Percentiles rank a stretch among this genome's conserved stretches.
Evolutionary conservation across 1,284 basidiomycete species (phyloP).

Genomic region (Marasmius sp.): DNA sequence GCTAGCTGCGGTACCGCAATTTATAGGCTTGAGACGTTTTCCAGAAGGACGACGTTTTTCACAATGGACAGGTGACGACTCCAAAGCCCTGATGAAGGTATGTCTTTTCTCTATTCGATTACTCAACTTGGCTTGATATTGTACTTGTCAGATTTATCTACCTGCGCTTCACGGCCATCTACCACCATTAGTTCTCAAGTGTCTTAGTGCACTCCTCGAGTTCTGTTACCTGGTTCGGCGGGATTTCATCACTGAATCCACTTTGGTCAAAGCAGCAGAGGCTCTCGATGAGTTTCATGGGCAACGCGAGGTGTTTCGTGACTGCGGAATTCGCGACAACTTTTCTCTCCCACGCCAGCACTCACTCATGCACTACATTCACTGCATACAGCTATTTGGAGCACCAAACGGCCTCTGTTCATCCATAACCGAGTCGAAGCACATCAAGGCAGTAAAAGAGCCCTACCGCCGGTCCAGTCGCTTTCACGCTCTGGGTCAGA

Average conservation of each 20-base stretch:
- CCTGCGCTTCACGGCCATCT: background rate
- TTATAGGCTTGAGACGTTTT: background rate
- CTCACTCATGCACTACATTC: background rate
- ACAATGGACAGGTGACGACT: conserved; percentile 5
- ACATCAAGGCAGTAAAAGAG: conserved; percentile 23
- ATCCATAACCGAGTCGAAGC: conserved; percentile 15
- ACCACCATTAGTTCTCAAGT: background rate
- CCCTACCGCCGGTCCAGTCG: conserved; percentile 23
- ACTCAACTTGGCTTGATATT: background rate
- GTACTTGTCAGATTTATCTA: conserved; percentile 1
- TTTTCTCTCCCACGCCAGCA: conserved; percentile 7
- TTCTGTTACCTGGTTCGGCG: background rate
- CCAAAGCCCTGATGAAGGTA: conserved; percentile 14
- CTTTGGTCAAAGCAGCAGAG: background rate
- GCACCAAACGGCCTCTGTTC: conserved; percentile 11
- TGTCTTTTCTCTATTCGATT: background rate
- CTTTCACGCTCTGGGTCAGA: conserved; percentile 20
- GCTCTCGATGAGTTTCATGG: background rate
- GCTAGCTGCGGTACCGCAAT: background rate
- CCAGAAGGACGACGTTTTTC: background rate
- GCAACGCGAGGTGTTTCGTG: background rate
- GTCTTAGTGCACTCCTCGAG: background rate
- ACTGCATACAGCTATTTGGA: background rate
- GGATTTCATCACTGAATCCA: background rate
- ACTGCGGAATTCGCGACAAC: background rate